Evolutionary conservation across 805 yeast genomes (phyloP).

Genomic region (Danielia reshetovae): DNA sequence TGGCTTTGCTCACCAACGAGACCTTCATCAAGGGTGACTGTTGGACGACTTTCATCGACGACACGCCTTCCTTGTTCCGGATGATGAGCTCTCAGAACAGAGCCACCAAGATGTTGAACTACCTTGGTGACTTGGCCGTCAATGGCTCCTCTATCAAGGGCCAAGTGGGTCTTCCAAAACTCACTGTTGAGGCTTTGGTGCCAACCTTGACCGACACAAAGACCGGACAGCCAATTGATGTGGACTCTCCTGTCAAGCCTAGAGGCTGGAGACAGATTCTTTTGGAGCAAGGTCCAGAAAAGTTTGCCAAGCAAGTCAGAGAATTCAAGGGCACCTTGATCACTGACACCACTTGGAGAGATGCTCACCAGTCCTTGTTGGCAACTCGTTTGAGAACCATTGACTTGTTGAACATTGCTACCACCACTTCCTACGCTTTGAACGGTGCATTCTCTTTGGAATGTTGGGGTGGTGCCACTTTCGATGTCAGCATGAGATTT

Average conservation of each 20-base stretch:
- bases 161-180: constrained; percentile 88
- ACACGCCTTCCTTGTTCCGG: constrained; percentile 92
- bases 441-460: constrained; percentile 91
- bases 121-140: constrained; percentile 90
- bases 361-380: constrained; percentile 95
- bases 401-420: constrained; percentile 88
- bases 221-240: constrained; percentile 59
- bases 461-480: constrained; percentile 99
- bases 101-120: constrained; percentile 88
- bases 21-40: constrained; percentile 82
- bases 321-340: constrained; percentile 78
- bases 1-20: constrained; percentile 86
- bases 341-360: constrained; percentile 99
- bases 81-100: constrained; percentile 95
- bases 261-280: constrained; percentile 92
- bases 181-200: constrained; percentile 66
- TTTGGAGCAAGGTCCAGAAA: constrained; percentile 81
- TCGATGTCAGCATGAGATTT: constrained; percentile 98
- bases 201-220: constrained; percentile 66
- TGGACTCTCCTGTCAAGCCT: constrained; percentile 49
- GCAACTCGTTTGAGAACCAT: constrained; percentile 97
- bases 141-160: constrained; percentile 96
- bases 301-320: constrained; percentile 85
- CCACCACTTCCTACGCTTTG: constrained; percentile 86
- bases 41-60: constrained; percentile 99